Base-by-base conservation (phyloP, 805 yeast genomes). In the Blastobotrys terrestris region DNA sequence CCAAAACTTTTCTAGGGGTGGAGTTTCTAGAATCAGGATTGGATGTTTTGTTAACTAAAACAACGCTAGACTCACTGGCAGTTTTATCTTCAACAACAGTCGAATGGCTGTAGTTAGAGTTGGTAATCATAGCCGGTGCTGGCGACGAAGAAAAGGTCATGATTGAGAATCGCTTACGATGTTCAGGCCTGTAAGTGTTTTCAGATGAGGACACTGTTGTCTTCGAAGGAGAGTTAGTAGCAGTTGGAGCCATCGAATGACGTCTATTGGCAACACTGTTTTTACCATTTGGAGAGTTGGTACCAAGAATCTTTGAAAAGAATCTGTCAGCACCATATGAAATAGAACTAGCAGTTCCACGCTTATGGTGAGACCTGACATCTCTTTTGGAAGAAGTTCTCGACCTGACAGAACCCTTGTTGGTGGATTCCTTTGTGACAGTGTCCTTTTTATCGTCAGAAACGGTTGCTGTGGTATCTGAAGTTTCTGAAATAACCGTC, bases 321-420 rank as follows among this genome's bases (percentile, higher is more conserved):
- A 60, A 50, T 39, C 52, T 56, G 48, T 60, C 63, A 11, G 63
- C 63, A 5, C 64, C 63, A 46, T 59, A 62, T 1, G 65, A 62
- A 15, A 62, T 57, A 11, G 35, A 26, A 39, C 60, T 55, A 13
- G 63, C 55, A 8, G 58, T 52, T 2, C 57, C 64, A 18, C 65
- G 58, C 4, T 57, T 54, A 40, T 62, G 65, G 35, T 13, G 35
- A n/a, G 48, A 31, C 41, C 31, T 14, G 39, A 42, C 35, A 14
- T 45, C 16, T 20, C 16, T 3, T 19, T 21, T 39, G 13, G 43
- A 16, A 3, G 45, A 20, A 8, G 45, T 15, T 16, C 45, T 43
- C 5, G 20, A 13, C 45, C 5, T 11, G 14, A 19, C 26, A 22
- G 15, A 6, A 11, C 11, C 40, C 13, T 16, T 26, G 31, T 16